Conservation (phyloP, 371 early-diverging fungal genomes). For the Mucor saturninus region DNA sequence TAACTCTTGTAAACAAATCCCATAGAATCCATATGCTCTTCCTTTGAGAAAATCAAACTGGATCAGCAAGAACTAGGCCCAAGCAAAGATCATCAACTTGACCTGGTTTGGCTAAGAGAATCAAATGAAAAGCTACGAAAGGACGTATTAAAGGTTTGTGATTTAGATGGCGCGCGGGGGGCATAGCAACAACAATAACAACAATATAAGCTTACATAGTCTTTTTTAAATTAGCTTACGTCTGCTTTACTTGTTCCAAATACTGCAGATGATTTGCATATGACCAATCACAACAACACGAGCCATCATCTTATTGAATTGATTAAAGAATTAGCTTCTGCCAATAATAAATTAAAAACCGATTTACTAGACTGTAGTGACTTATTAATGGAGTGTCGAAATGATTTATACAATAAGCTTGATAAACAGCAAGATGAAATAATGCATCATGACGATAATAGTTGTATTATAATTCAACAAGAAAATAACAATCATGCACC, state of each 20-base stretch:
- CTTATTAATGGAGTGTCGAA: slow-evolving; percentile 35
- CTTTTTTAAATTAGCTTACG: slow-evolving; percentile 24
- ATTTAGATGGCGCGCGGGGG: not conserved
- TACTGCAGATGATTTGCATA: slow-evolving; percentile 21
- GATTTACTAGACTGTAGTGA: slow-evolving; percentile 47
- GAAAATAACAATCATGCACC: slow-evolving; percentile 1
- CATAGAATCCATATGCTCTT: slow-evolving; percentile 34
- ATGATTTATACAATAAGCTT: slow-evolving; percentile 10
- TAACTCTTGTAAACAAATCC: too few relatives aligned
- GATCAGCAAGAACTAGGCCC: slow-evolving; percentile 34
- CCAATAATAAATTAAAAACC: slow-evolving; percentile 48
- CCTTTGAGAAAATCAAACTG: slow-evolving; percentile 37
- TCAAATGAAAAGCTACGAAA: slow-evolving; percentile 48
- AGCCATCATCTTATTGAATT: slow-evolving; percentile 33
- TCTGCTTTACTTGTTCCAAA: slow-evolving; percentile 28
- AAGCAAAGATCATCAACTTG: slow-evolving; percentile 22
- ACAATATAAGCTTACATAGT: slow-evolving; percentile 10
- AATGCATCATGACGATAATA: slow-evolving; percentile 10
- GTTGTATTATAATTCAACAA: not conserved
- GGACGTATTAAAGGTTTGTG: slow-evolving; percentile 45
- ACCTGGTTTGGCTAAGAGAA: slow-evolving; percentile 41
- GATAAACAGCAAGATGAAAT: slow-evolving; percentile 9
- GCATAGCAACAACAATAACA: not conserved
- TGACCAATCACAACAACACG: slow-evolving; percentile 19
- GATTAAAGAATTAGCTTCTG: slow-evolving; percentile 50